Evolutionary conservation across 2,329 filamentous ascomycete species (phyloP).

Genomic region (Lasiodiplodia sp.): DNA sequence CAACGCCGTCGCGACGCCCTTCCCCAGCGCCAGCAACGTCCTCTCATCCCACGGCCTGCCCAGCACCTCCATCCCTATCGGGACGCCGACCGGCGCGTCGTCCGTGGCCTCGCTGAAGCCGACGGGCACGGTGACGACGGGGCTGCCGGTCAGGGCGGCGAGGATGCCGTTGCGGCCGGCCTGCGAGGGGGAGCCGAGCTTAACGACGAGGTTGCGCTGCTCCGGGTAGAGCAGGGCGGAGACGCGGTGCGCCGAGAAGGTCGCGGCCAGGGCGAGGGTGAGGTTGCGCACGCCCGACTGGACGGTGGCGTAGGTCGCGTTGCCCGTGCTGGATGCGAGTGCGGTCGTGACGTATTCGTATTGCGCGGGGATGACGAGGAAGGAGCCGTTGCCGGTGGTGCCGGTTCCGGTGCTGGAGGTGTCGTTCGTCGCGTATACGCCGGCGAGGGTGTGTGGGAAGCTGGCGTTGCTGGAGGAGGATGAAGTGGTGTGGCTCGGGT

Average conservation of each 20-base stretch:
- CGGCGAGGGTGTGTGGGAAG: constrained; percentile 55
- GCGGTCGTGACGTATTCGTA: constrained; percentile 62
- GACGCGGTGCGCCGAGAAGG: constrained; percentile 58
- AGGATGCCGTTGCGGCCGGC: constrained; percentile 66
- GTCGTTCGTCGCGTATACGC: constrained; percentile 55
- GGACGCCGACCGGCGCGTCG: constrained; percentile 64
- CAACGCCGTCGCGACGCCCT: constrained; percentile 50
- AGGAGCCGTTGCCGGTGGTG: constrained; percentile 49
- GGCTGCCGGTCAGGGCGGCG: constrained; percentile 61
- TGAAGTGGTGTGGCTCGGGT: constrained; percentile 37
- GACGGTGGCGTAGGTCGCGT: constrained; percentile 58
- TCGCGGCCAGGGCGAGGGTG: constrained; percentile 58
- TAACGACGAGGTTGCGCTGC: constrained; percentile 69
- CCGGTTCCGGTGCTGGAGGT: constrained; percentile 40
- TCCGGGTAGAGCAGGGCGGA: constrained; percentile 70
- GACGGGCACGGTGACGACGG: constrained; percentile 61
- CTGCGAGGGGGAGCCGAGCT: constrained; percentile 64
- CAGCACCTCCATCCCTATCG: constrained; percentile 71
- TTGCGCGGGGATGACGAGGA: constrained; percentile 67
- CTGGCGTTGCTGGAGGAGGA: constrained; percentile 46
- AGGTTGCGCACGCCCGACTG: constrained; percentile 61
- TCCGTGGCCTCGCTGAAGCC: constrained; percentile 60
- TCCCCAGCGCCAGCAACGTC: constrained; percentile 62
- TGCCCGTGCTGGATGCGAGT: constrained; percentile 60
- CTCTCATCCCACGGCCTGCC: constrained; percentile 64